Evolutionary conservation across 345 rosid genomes (phyloP).

Genomic region (Geranium brycei): DNA sequence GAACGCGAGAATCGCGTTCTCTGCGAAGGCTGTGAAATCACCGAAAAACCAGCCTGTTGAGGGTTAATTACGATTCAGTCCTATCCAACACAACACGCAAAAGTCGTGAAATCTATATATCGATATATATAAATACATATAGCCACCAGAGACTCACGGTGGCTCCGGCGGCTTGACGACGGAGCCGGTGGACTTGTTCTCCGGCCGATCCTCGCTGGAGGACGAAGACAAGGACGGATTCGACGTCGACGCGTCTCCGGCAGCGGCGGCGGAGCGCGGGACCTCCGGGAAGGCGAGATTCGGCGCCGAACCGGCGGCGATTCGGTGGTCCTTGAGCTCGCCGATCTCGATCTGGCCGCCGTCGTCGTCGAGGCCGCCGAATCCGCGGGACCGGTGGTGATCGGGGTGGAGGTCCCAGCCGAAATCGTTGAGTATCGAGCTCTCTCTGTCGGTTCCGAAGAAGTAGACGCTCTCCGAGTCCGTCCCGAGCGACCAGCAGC

Average conservation of each 20-base stretch:
- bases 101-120: background rate
- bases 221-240: conserved; percentile 61
- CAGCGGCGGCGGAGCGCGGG: background rate
- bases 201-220: conserved; percentile 80
- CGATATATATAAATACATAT: background rate
- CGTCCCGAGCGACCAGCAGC: conserved; percentile 27
- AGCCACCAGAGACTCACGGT: conserved; percentile 55
- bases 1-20: background rate
- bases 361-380: conserved; percentile 6
- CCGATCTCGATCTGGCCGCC: conserved; percentile 7
- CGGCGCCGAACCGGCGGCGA: background rate
- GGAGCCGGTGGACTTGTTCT: conserved; percentile 55
- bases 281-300: background rate
- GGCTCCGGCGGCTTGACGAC: conserved; percentile 59
- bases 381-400: conserved; percentile 4
- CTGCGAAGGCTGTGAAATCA: background rate
- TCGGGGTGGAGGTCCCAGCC: conserved; percentile 43
- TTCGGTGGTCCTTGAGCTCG: background rate
- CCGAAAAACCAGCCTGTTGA: conserved; percentile 1
- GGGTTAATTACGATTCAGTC: conserved; percentile 29
- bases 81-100: conserved; percentile 1
- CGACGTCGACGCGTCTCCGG: conserved; percentile 39
- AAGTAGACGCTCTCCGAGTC: conserved; percentile 41
- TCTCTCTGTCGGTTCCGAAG: conserved; percentile 32
- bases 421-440: conserved; percentile 44